Evolutionary conservation across 768 basidiomycete species (phyloP).

Genomic region (Naganishia antarctica): DNA sequence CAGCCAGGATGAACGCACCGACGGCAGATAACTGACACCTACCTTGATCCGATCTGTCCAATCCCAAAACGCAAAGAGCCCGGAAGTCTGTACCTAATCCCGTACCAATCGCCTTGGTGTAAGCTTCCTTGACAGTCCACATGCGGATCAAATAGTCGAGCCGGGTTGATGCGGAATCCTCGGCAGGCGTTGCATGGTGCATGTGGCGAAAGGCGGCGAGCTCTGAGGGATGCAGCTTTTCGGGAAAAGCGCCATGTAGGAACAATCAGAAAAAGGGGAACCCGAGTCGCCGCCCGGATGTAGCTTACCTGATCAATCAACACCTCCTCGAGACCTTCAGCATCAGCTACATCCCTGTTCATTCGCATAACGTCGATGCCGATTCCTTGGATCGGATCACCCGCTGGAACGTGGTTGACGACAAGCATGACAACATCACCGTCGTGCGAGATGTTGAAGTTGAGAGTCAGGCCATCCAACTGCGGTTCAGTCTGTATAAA

Average conservation of each 20-base stretch:
- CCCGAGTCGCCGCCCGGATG: too few species aligned
- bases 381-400: background rate
- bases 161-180: background rate
- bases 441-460: conserved; percentile 22
- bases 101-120: conserved; percentile 78
- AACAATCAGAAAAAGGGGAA: background rate
- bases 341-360: background rate
- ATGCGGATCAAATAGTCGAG: conserved; percentile 63
- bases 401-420: background rate
- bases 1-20: background rate
- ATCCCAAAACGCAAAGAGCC: conserved; percentile 52
- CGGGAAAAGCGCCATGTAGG: background rate
- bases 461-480: background rate
- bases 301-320: conserved; percentile 22
- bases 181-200: too few species aligned
- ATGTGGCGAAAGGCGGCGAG: background rate
- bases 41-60: background rate
- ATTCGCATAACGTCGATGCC: conserved; percentile 21
- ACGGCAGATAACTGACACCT: background rate
- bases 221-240: conserved; percentile 13
- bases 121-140: conserved; percentile 89
- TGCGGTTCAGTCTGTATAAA: background rate
- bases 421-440: conserved; percentile 8
- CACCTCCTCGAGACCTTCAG: conserved; percentile 19
- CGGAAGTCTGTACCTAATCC: conserved; percentile 78